These are phyloP conservation scores for Backusella tuberculispora DNA, from an alignment of 192 early-diverging fungal genomes.

Conservation along the genomic window DNA sequence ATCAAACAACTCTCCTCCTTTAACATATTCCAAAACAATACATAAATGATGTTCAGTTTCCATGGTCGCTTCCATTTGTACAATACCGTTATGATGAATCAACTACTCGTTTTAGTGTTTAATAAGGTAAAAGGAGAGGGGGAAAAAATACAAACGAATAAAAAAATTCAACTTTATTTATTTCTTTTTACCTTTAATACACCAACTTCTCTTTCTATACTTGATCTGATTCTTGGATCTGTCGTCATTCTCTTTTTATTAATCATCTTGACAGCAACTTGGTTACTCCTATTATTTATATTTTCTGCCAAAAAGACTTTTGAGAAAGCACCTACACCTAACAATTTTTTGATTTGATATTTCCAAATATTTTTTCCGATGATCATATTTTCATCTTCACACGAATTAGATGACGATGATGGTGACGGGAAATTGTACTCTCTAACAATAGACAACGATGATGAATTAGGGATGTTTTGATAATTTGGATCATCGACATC, in stretches of 20 bases:
- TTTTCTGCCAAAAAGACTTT: conserved; percentile 40
- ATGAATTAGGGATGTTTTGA: neutral
- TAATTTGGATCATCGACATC: conserved; percentile 27
- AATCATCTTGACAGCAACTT: conserved; percentile 39
- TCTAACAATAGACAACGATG: neutral
- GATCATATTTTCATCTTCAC: conserved; percentile 24
- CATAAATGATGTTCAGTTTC: conserved; percentile 65
- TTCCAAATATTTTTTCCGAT: conserved; percentile 34
- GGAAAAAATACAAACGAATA: neutral
- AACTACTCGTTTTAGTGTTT: conserved; percentile 27
- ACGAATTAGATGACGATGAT: neutral
- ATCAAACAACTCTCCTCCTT: conserved; percentile 78
- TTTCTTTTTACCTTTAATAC: conserved; percentile 34
- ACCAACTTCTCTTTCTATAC: conserved; percentile 41
- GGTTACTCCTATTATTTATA: conserved; percentile 7
- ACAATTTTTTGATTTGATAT: conserved; percentile 28
- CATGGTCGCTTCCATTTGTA: conserved; percentile 61
- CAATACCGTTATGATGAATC: conserved; percentile 67
- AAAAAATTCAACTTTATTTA: neutral
- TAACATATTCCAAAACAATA: conserved; percentile 69
- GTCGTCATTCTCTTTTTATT: conserved; percentile 24
- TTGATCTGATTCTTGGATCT: conserved; percentile 32
- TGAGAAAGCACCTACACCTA: conserved; percentile 43
- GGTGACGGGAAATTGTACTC: conserved; percentile 17
- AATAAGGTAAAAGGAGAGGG: neutral